Conservation (phyloP, 495 filamentous ascomycete species). For the Daldinia grandis region DNA sequence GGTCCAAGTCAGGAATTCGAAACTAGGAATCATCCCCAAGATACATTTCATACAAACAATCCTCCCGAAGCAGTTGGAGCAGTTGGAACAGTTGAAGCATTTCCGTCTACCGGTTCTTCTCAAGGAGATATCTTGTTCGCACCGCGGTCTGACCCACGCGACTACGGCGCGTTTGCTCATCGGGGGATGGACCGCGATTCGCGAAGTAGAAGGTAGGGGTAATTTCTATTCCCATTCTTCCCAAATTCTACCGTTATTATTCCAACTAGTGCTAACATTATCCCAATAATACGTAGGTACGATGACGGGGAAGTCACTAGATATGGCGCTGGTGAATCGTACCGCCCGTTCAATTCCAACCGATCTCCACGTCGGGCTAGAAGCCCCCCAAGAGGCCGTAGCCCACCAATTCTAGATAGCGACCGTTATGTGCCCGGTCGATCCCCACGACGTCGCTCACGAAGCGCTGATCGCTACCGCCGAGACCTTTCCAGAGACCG, state of each 20-base stretch:
- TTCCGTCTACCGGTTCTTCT: neutral
- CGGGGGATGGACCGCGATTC: slow-evolving; percentile 41
- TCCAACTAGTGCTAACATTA: slow-evolving; percentile 10
- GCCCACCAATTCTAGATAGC: slow-evolving; percentile 50
- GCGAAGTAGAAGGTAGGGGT: slow-evolving; percentile 50
- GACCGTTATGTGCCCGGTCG: slow-evolving; percentile 49
- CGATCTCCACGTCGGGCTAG: slow-evolving; percentile 55
- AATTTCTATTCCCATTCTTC: neutral
- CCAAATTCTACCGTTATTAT: neutral
- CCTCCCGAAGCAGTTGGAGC: neutral
- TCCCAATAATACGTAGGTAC: slow-evolving; percentile 51
- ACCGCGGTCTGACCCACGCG: slow-evolving; percentile 1
- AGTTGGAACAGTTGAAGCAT: neutral
- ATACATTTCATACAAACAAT: neutral
- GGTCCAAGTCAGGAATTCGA: neutral
- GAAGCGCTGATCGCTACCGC: slow-evolving; percentile 47
- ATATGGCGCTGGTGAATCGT: slow-evolving; percentile 66
- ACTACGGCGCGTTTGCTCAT: neutral
- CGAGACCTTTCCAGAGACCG: slow-evolving; percentile 48
- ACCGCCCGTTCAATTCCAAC: slow-evolving; percentile 59
- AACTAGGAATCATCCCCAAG: neutral
- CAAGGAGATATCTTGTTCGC: neutral
- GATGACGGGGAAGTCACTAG: slow-evolving; percentile 64
- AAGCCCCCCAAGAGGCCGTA: slow-evolving; percentile 52
- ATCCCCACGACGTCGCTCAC: slow-evolving; percentile 47